A percentile compares a stretch with the other conserved stretches of the same genome.
Evolutionary conservation across 768 basidiomycete species (phyloP).

Genomic region (Amanita fuliginea): DNA sequence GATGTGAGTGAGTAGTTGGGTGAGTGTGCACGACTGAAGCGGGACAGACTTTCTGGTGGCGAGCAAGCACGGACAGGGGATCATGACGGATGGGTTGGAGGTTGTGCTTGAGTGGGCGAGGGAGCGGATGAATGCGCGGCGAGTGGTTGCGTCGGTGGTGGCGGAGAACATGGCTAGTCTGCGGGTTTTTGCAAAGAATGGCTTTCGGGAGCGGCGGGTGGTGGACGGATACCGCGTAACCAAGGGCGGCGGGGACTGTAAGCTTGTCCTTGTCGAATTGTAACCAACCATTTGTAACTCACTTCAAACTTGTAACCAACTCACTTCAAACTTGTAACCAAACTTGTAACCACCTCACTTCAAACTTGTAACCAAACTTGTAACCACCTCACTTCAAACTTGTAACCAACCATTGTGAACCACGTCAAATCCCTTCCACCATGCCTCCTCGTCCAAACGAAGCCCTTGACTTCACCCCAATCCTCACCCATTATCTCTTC

Average conservation of each 20-base stretch:
- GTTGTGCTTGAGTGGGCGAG: slow-evolving; percentile 52
- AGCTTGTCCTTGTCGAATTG: too few relatives aligned
- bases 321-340: slow-evolving; percentile 1
- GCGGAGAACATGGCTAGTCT: slow-evolving; percentile 48
- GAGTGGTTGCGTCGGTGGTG: slow-evolving; percentile 33
- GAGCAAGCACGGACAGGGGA: slow-evolving; percentile 22
- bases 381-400: not conserved
- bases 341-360: too few relatives aligned
- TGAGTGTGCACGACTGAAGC: too few relatives aligned
- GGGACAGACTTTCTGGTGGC: slow-evolving; percentile 16
- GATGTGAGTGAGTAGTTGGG: slow-evolving; percentile 7
- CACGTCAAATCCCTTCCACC: slow-evolving; percentile 6
- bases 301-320: slow-evolving; percentile 1
- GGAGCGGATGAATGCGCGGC: slow-evolving; percentile 48
- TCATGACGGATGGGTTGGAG: slow-evolving; percentile 58
- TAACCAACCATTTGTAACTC: not conserved
- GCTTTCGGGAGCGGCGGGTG: slow-evolving; percentile 32
- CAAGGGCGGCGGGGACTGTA: slow-evolving; percentile 18
- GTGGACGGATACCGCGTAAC: slow-evolving; percentile 26
- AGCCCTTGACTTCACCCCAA: slow-evolving; percentile 81
- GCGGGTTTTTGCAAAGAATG: slow-evolving; percentile 59
- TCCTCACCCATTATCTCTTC: slow-evolving; percentile 87
- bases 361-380: too few relatives aligned
- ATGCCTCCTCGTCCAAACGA: slow-evolving; percentile 49
- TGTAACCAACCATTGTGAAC: too few relatives aligned